These are phyloP conservation scores for Priceomyces melissophilus DNA, from an alignment of 805 yeast species.

Conservation along the genomic window DNA sequence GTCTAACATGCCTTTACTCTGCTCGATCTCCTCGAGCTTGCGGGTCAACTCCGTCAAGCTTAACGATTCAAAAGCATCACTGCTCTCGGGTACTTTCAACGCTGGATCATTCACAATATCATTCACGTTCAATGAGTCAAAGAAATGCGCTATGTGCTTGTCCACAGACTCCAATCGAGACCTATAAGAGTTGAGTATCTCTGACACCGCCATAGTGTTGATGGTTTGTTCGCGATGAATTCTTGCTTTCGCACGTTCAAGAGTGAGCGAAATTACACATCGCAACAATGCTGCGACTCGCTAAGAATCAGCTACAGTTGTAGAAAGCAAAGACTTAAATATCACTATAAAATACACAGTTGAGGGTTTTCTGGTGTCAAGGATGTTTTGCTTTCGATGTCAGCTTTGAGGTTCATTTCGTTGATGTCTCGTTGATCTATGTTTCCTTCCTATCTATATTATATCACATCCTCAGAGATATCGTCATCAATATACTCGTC, in stretches of 20 bases:
- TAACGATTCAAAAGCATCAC: conserved; percentile 5
- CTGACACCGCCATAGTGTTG: conserved; percentile 3
- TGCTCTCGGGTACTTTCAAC: conserved; percentile 5
- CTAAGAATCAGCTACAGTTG: too few species aligned
- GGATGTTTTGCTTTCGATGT: too few species aligned
- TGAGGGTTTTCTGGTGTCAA: too few species aligned
- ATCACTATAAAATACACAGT: too few species aligned
- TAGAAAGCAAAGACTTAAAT: too few species aligned
- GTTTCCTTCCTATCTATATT: too few species aligned
- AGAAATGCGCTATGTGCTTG: conserved; percentile 7
- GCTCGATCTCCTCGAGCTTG: conserved; percentile 9
- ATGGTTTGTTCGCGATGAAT: too few species aligned
- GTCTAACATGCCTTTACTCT: conserved; percentile 14
- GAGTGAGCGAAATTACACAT: too few species aligned
- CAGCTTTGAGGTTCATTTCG: too few species aligned
- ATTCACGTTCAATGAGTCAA: conserved; percentile 10
- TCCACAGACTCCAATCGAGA: conserved; percentile 4
- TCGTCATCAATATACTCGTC: conserved; percentile 45
- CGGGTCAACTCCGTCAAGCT: conserved; percentile 11
- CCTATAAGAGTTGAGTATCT: not conserved
- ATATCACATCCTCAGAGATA: conserved; percentile 38
- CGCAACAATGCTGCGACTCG: too few species aligned
- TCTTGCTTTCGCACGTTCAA: too few species aligned
- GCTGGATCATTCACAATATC: conserved; percentile 17
- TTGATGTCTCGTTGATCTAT: too few species aligned